Base-by-base conservation (phyloP, 139 green algal species). In the Coelastrella sp. region DNA sequence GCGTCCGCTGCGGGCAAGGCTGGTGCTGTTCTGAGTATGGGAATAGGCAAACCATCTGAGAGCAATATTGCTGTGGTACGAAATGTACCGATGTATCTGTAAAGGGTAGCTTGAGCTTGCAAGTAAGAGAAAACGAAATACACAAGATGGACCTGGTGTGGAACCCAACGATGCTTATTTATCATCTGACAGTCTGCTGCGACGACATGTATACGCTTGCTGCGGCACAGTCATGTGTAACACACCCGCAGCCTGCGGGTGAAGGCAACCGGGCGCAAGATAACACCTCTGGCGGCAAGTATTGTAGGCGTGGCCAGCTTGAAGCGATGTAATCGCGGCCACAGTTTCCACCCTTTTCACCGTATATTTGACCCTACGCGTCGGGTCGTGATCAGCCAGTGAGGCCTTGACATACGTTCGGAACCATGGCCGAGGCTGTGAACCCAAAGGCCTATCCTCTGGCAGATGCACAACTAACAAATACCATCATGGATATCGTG, bases 391-490 rank as follows among this genome's bases (percentile, higher is more conserved):
- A 64, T 64, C 73, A 81, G 73, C 73, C 73, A 48, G 73, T 81
- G 73, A 81, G 50, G 27, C 73, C 34, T 32, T 40, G 53, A 64
- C 53, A 32, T n/a, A 64, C 17, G 7, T 32, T 2, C 53, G 53
- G 53, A 64, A 67, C 91, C 27, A 96, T 95, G 92, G 89, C 83
- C 86, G 92, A 96, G 92, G 94, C 92, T 94, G 97, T 99, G 92
- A 99, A 99, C 94, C 97, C 97, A n/a, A 99, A 99, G 92, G 97
- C 97, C 35, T 99, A 99, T 91, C 97, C 97, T 27, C 91, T 99
- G 74, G 57, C 59, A 15, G 79, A 66, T 51, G 60, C 76, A 41
- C 92, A 97, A 93, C 93, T 99, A 50, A 96, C 97, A 25, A 98
- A 98, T 86, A 99, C 96, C 27, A 99, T 99, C 82, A 90, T 99